Base-by-base conservation (phyloP, 257 asterid species). In the Fraxinus cuspidata region DNA sequence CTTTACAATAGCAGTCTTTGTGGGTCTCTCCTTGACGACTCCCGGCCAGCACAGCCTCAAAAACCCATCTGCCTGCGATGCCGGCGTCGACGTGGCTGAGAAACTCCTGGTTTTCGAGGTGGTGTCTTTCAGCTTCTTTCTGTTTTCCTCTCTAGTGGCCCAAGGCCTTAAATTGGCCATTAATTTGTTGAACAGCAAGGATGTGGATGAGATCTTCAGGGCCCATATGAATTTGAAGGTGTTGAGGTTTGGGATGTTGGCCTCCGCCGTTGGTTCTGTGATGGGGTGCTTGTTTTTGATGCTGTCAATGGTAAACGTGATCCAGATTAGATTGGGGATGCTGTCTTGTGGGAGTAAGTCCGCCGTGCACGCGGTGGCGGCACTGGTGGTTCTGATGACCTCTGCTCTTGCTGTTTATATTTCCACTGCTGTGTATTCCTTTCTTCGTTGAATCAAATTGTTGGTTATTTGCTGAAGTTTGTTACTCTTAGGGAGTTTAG, bases 101-200 rank as follows among this genome's bases (percentile, higher is more conserved):
- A 89, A 86, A 56, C 89, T 94, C 13, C 89, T 92, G 6, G 96
- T 94, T 0, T 94, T 86, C 82, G 97, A 94, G 87, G 98, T 92
- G 0, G 91, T 94, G 5, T 91, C 98, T 1, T 94, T 94, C 89
- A 94, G 98, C 84, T 94, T 92, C 88, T 94, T 94, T 83, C 96
- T 94, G 0, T 94, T 91, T 83, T 94, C 98, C 0, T 94, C 98
- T 9, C 94, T 94, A 7, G 88, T 92, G 35, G 98, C 98, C 35
- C 98, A 91, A 85, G 98, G 97, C 3, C 86, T 89, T 12, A 94
- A 94, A 72, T 70, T 94, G 72, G 96, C 98, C 0, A 92, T 94
- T 83, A 91, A 92, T 83, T 74, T 94, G 82, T 40, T 92, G 56
- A 89, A 86, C 60, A 88, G 97, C 40, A 90, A 84, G 60, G 97